Base-by-base conservation (phyloP, 2,329 filamentous ascomycete genomes). In the Xylaria sp. region DNA sequence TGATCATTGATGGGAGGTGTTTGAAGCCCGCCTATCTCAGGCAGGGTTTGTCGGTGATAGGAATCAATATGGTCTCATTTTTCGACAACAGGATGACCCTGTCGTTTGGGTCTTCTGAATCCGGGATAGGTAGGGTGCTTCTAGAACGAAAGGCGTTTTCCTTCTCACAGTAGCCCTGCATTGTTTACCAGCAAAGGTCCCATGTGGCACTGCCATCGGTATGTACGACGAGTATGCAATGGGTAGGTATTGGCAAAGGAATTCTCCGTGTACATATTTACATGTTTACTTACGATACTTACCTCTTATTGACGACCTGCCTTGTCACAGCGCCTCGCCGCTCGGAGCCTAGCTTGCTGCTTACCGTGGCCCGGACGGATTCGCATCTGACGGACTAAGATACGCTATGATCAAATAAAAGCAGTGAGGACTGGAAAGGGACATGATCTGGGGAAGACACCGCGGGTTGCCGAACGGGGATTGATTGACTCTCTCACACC, bases 141-240 rank as follows among this genome's bases (percentile, higher is more conserved):
- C 52, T 60, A 56, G 54, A 62, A 58, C 46, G 23, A 50, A 23
- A 13, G n/a, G 47, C 48, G n/a, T 46, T 52, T 54, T 23, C 23
- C 50, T 39, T 30, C n/a, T 52, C 55, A 51, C 55, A 52, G n/a
- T 39, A 54, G 53, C 53, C 59, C 56, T 56, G 56, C 61, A 54
- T 54, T 23, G 53, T 61, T 54, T 52, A 53, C 18, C 48, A 30
- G 44, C 30, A 55, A 42, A 39, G 37, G 44, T 30, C 37, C 49
- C 59, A 55, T 57, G 61, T 61, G 59, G 52, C 52, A 61, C 35
- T 49, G 18, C 39, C 19, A 58, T 9, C 37, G 37, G 37, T 39
- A 39, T 39, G 37, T 39, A 16, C 16, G 16, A 16, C 16, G 16
- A 16, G 16, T 16, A 13, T 39, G 37, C 8, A 39, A 13, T 39